These are phyloP conservation scores for Phycomyces blakesleeanus DNA, from an alignment of 192 early-diverging fungal genomes.

Conservation along the genomic window DNA sequence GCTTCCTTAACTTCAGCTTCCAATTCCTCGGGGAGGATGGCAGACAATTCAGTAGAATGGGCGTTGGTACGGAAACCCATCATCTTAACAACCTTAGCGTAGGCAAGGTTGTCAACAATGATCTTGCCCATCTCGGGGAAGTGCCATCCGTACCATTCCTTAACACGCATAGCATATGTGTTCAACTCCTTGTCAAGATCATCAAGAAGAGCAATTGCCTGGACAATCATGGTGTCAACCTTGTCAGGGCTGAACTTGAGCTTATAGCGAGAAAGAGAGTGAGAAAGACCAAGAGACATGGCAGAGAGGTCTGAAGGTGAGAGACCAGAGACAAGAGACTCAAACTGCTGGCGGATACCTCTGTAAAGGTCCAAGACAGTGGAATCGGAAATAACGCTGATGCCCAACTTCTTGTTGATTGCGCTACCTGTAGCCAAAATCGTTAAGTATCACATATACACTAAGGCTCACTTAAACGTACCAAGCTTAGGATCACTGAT, in stretches of 20 bases:
- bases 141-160: slow-evolving; percentile 99
- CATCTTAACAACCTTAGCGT: slow-evolving; percentile 82
- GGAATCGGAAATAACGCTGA: slow-evolving; percentile 80
- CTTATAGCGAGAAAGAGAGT: slow-evolving; percentile 98
- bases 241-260: slow-evolving; percentile 99
- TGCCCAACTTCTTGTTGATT: slow-evolving; percentile 82
- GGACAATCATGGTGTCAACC: slow-evolving; percentile 99
- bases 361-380: slow-evolving; percentile 91
- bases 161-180: slow-evolving; percentile 89
- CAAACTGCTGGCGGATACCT: slow-evolving; percentile 93
- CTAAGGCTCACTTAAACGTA: slow-evolving; percentile 32
- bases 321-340: slow-evolving; percentile 84
- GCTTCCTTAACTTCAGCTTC: slow-evolving; percentile 93
- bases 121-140: slow-evolving; percentile 99
- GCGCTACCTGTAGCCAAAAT: slow-evolving; percentile 46
- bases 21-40: slow-evolving; percentile 87
- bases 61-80: slow-evolving; percentile 90
- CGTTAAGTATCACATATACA: not conserved
- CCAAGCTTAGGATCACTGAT: slow-evolving; percentile 95
- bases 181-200: slow-evolving; percentile 99
- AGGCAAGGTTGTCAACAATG: slow-evolving; percentile 92
- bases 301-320: slow-evolving; percentile 85
- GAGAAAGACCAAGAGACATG: slow-evolving; percentile 97
- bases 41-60: slow-evolving; percentile 70
- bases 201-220: slow-evolving; percentile 95